phyloP scores from a whole-genome alignment of 352 stramenopile species.

The Globisporangium echinulatum region DNA sequence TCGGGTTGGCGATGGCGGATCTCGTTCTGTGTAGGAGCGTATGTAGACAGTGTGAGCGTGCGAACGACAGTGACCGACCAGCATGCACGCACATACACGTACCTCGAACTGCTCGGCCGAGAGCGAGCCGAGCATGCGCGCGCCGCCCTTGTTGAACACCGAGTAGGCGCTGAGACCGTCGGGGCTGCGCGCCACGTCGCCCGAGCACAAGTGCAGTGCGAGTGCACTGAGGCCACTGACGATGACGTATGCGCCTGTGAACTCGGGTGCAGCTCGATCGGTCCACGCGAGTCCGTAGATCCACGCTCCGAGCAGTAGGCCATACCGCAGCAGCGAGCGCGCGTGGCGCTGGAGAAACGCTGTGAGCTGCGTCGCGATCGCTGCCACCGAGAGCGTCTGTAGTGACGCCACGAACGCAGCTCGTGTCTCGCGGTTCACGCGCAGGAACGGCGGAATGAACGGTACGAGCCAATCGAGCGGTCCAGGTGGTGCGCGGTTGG shows the following conservation, averaged over 20 bases:
- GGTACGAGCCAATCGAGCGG: conserved; percentile 68
- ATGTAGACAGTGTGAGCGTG: not conserved
- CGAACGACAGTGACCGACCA: not conserved
- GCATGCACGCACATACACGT: not conserved
- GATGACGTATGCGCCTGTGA: conserved; percentile 58
- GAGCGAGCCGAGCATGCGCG: conserved; percentile 71
- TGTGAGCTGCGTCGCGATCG: conserved; percentile 11
- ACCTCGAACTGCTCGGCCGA: conserved; percentile 84
- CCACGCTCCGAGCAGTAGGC: conserved; percentile 27
- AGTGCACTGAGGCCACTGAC: conserved; percentile 41
- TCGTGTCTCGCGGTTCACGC: conserved; percentile 74
- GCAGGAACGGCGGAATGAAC: conserved; percentile 77
- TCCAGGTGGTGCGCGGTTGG: conserved; percentile 9
- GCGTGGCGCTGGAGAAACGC: conserved; percentile 20
- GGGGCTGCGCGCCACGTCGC: conserved; percentile 2
- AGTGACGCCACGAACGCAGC: conserved; percentile 32
- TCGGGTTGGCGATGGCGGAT: conserved; percentile 47
- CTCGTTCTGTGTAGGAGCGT: conserved; percentile 40
- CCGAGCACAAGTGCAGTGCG: conserved; percentile 29
- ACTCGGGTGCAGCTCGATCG: conserved; percentile 40
- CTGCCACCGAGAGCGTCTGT: conserved; percentile 18
- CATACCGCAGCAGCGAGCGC: conserved; percentile 15
- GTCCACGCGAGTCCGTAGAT: conserved; percentile 36
- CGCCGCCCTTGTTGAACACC: conserved; percentile 64
- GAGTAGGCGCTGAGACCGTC: conserved; percentile 71